Conservation (phyloP, 805 yeast genomes). For the Vanderwaltozyma yarrowii region DNA sequence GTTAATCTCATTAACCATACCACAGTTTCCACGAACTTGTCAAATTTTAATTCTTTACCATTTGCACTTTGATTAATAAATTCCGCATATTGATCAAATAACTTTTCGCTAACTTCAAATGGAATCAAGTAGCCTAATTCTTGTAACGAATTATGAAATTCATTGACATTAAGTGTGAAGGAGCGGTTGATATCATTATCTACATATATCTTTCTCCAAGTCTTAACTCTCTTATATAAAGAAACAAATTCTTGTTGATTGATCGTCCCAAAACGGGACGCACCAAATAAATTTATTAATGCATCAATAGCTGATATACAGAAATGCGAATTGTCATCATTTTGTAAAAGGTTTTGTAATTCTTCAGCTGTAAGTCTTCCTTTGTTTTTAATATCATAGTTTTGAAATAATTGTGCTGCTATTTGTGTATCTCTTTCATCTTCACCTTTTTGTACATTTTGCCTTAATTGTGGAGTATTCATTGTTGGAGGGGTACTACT, state of each 20-base stretch:
- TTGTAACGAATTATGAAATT: conserved; percentile 27
- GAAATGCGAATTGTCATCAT: conserved; percentile 27
- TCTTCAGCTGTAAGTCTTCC: conserved; percentile 28
- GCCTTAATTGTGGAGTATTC: conserved; percentile 5
- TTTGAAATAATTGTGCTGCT: conserved; percentile 24
- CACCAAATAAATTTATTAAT: conserved; percentile 28
- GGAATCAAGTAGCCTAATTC: conserved; percentile 28
- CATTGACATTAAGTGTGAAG: conserved; percentile 23
- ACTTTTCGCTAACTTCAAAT: conserved; percentile 25
- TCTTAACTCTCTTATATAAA: conserved; percentile 25
- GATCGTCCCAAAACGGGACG: conserved; percentile 27
- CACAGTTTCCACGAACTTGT: conserved; percentile 69
- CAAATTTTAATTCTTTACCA: conserved; percentile 50
- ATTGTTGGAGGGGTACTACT: conserved; percentile 5
- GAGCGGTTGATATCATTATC: conserved; percentile 28
- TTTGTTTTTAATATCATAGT: conserved; percentile 23
- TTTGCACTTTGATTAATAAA: conserved; percentile 20
- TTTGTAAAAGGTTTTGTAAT: conserved; percentile 26
- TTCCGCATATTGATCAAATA: conserved; percentile 30
- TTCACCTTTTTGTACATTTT: conserved; percentile 1
- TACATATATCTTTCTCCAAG: conserved; percentile 29
- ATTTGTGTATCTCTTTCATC: conserved; percentile 20
- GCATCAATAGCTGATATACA: conserved; percentile 29
- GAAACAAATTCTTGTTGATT: conserved; percentile 26
- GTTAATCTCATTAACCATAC: conserved; percentile 70